Evolutionary conservation across 2,329 filamentous ascomycete genomes (phyloP).

Genomic region (Cladophialophora yegresii): DNA sequence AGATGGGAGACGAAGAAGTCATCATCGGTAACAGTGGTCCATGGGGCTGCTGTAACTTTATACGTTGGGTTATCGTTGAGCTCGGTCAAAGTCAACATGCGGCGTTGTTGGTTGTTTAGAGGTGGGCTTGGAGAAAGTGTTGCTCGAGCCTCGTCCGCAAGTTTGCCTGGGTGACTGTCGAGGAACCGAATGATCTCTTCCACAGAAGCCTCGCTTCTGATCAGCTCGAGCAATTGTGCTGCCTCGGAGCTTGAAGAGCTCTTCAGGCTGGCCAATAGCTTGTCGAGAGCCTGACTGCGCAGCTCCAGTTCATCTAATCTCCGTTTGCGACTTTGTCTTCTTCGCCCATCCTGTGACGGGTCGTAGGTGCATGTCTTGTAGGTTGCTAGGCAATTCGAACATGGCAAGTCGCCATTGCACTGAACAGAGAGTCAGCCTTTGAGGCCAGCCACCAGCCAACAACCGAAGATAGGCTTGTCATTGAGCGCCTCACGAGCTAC

Average conservation of each 20-base stretch:
- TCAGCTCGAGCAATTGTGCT: constrained; percentile 37
- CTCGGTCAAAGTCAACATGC: constrained; percentile 23
- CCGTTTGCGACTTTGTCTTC: constrained; percentile 44
- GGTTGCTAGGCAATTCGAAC: constrained; percentile 41
- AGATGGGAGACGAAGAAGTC: constrained; percentile 41
- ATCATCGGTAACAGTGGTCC: constrained; percentile 41
- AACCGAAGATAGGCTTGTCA: background rate
- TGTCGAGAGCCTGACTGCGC: constrained; percentile 41
- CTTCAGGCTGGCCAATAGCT: constrained; percentile 40
- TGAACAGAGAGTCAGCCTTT: constrained; percentile 30
- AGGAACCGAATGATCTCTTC: constrained; percentile 38
- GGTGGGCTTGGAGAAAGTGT: constrained; percentile 23
- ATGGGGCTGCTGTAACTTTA: constrained; percentile 31
- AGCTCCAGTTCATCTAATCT: constrained; percentile 42
- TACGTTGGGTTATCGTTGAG: constrained; percentile 19
- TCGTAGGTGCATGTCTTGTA: constrained; percentile 43
- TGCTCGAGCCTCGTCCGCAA: constrained; percentile 16
- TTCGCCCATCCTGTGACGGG: constrained; percentile 42
- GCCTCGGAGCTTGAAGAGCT: constrained; percentile 38
- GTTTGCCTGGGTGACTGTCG: constrained; percentile 16
- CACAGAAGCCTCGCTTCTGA: constrained; percentile 39
- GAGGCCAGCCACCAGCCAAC: background rate
- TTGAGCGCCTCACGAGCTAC: background rate
- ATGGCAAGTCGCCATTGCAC: constrained; percentile 42
- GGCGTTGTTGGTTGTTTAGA: constrained; percentile 7